A percentile compares a stretch with the other conserved stretches of the same genome.
These are phyloP conservation scores for Caryopteris hybrid DNA, from an alignment of 305 asterid species.

Conservation along the genomic window DNA sequence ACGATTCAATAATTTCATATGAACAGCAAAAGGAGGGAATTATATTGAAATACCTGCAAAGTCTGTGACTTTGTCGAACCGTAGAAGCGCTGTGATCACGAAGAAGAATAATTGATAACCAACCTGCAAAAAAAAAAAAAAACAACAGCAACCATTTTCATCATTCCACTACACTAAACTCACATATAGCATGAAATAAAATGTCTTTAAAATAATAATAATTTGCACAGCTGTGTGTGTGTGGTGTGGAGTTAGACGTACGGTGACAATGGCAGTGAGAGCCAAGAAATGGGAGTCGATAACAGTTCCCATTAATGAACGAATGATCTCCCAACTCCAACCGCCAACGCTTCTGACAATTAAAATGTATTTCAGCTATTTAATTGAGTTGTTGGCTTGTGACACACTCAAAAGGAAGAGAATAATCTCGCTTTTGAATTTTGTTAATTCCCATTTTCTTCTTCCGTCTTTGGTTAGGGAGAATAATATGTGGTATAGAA, in stretches of 20 bases:
- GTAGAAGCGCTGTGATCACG: slow-evolving; percentile 73
- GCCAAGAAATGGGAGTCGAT: slow-evolving; percentile 83
- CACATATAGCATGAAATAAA: neutral
- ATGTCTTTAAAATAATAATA: too few relatives aligned
- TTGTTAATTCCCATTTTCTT: too few relatives aligned
- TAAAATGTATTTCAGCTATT: neutral
- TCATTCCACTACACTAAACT: neutral
- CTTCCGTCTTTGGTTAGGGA: too few relatives aligned
- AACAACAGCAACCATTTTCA: slow-evolving; percentile 9
- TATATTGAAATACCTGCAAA: slow-evolving; percentile 57
- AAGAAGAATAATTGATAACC: slow-evolving; percentile 81
- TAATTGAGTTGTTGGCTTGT: neutral
- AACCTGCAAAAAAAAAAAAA: slow-evolving; percentile 59
- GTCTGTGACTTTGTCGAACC: slow-evolving; percentile 88
- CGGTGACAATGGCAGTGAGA: slow-evolving; percentile 89
- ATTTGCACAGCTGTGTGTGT: neutral
- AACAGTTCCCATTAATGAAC: slow-evolving; percentile 62
- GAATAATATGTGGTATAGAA: too few relatives aligned
- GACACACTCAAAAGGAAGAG: too few relatives aligned
- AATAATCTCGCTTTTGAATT: too few relatives aligned
- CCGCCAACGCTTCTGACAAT: neutral
- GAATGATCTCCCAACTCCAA: neutral
- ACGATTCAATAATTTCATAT: neutral
- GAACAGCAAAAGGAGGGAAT: neutral
- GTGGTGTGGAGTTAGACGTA: slow-evolving; percentile 20